Evolutionary conservation across 78 protist genomes (phyloP), one percentile per base, ranked within the genome.

Genomic region (Parvularia atlantis): DNA sequence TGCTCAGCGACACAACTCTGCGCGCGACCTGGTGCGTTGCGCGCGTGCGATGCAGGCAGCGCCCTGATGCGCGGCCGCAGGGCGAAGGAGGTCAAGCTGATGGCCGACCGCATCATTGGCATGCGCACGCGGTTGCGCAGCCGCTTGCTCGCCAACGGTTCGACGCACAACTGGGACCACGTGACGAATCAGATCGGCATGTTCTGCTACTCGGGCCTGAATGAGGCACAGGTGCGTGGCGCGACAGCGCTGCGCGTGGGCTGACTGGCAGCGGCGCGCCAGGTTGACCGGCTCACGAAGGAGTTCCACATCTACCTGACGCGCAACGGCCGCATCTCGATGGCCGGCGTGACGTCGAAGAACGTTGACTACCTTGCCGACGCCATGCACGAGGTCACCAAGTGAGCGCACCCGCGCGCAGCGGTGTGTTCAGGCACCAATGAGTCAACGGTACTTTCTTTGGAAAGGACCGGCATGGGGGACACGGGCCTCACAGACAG

Each of bases 171-270:
- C 62, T 97, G 99, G 99, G 4, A 33, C 36, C 98, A 95, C 85
- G 84, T 96, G 37, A 75, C 85, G 48, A 57, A 82, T 37, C 99
- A 97, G 84, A 86, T 81, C 48, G 99, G 99, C 67, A 96, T 97
- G 99, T 96, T 97, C 80, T 78, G 87, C 69, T 96, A 58, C 91
- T 77, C 97, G 1, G 98, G 99, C 71, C 68, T 93, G 41, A 75
- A 83, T 20, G 33, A 2, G 16, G 66, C 1, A 5, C 74, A 80
- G 48, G 72, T 59, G n/a, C n/a, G n/a, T n/a, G n/a, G n/a, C n/a
- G n/a, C n/a, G n/a, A n/a, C n/a, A n/a, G n/a, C n/a, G n/a, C 35
- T 22, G 13, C 60, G 35, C 37, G 57, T 50, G 17, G n/a, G 4
- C 39, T 2, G 10, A 1, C 61, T 56, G 61, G 2, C 1, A 17